These are phyloP conservation scores for Ampelocalamus luodianensis DNA, from an alignment of 176 grass and related monocot genomes.

Conservation along the genomic window DNA sequence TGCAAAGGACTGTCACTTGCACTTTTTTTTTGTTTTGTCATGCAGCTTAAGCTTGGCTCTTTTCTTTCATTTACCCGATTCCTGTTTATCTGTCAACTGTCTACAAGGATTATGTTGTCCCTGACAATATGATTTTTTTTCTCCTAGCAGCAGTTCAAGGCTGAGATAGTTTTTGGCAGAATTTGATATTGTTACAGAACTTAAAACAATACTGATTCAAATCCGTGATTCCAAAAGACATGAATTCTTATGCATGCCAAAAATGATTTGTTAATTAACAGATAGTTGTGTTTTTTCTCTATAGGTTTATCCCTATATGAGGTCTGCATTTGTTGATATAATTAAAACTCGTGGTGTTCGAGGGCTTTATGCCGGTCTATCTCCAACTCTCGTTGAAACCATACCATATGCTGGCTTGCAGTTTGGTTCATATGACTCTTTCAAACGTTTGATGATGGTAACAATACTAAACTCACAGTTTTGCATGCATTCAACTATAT, in stretches of 20 bases:
- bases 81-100: not conserved
- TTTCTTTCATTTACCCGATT: not conserved
- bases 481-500: not conserved
- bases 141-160: not conserved
- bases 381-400: conserved; percentile 89
- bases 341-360: conserved; percentile 70
- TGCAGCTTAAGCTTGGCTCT: not conserved
- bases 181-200: not conserved
- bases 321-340: conserved; percentile 83
- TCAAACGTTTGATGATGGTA: conserved; percentile 98
- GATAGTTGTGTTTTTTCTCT: conserved; percentile 25
- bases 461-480: not conserved
- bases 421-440: conserved; percentile 94
- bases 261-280: conserved; percentile 37
- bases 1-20: not conserved
- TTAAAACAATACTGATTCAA: not conserved
- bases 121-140: conserved; percentile 2
- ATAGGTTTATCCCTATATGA: conserved; percentile 91
- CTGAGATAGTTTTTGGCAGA: not conserved
- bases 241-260: not conserved
- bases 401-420: conserved; percentile 97
- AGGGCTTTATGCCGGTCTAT: conserved; percentile 86
- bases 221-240: not conserved
- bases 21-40: not conserved
- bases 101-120: not conserved